These are phyloP conservation scores for Suillus spraguei DNA, from an alignment of 768 basidiomycete genomes.

Conservation along the genomic window DNA sequence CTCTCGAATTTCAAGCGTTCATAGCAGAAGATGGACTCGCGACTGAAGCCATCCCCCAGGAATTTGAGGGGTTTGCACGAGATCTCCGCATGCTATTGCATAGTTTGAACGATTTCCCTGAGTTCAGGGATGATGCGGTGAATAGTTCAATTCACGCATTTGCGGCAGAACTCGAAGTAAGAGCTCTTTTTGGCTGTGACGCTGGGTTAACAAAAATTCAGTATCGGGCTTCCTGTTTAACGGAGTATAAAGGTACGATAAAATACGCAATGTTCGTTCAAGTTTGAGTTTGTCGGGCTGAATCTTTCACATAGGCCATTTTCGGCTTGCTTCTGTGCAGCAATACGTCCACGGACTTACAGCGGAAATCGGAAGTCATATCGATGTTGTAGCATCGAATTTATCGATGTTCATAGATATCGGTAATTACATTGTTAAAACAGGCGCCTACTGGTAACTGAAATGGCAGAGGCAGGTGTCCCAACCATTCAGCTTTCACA, in stretches of 20 bases:
- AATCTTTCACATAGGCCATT: constrained; percentile 36
- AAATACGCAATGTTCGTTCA: background rate
- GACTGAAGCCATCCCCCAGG: constrained; percentile 41
- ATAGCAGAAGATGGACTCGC: constrained; percentile 37
- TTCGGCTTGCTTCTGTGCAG: constrained; percentile 44
- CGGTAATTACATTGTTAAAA: constrained; percentile 33
- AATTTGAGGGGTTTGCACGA: constrained; percentile 40
- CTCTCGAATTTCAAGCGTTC: constrained; percentile 33
- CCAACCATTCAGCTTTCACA: constrained; percentile 46
- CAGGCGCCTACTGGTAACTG: background rate
- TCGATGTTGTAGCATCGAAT: constrained; percentile 42
- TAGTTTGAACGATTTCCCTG: constrained; percentile 48
- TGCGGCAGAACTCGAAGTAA: constrained; percentile 43
- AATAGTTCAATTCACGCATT: constrained; percentile 42
- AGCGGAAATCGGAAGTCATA: constrained; percentile 43
- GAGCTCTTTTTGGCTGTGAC: constrained; percentile 2
- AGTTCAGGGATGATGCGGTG: constrained; percentile 45
- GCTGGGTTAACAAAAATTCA: constrained; percentile 15
- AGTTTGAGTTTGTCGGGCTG: background rate
- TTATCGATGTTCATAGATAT: constrained; percentile 45
- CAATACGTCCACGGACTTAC: constrained; percentile 45
- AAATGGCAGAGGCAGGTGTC: constrained; percentile 31
- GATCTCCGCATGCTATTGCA: constrained; percentile 44
- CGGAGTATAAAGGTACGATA: constrained; percentile 37
- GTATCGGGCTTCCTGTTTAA: constrained; percentile 49